Base-by-base conservation (phyloP, 139 green algal species). In the Microglena sp. region DNA sequence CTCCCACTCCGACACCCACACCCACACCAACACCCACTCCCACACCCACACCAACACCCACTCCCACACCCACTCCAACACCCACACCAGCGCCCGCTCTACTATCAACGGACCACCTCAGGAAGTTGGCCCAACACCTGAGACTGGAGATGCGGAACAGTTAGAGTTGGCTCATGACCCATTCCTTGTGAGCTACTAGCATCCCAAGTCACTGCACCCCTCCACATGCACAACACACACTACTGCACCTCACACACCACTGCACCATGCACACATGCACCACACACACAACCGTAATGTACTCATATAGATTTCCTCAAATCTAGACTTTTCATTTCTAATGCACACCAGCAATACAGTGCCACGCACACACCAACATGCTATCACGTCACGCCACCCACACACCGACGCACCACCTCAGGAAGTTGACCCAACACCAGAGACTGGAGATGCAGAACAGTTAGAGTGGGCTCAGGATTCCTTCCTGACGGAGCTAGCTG, bases 381-480 rank as follows among this genome's bases (percentile, higher is more conserved):
- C 46, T 5, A 18, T 31, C 46, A 58, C 46, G 11, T 58, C 11
- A 18, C 15, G 6, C 46, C 46, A 28, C 7, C 55, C 27, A 35
- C 7, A 8, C 55, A 22, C 55, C 11, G 6, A 40, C 26, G 5
- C 24, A 40, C 55, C 60, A 18, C 27, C 34, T 30, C 85, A 97
- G 90, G 92, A 98, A 67, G 86, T 98, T 5, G 92, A 98, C 74
- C 91, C 92, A 7, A 93, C 73, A 0, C 83, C 89, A 11, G 84
- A 95, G 36, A 66, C 72, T 2, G 72, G 64, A 4, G 82, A 90
- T 15, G 69, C 95, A 58, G 86, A 91, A 65, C 54, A 70, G 36
- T 30, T 81, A 60, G 79, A 72, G 50, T 82, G 82, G 72, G 78
- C 68, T 15, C 72, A 81, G 54, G 79, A 77, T 55, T 71, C 67